Evolutionary conservation across 2,329 filamentous ascomycete species (phyloP).

Genomic region (Penicillium sp.): DNA sequence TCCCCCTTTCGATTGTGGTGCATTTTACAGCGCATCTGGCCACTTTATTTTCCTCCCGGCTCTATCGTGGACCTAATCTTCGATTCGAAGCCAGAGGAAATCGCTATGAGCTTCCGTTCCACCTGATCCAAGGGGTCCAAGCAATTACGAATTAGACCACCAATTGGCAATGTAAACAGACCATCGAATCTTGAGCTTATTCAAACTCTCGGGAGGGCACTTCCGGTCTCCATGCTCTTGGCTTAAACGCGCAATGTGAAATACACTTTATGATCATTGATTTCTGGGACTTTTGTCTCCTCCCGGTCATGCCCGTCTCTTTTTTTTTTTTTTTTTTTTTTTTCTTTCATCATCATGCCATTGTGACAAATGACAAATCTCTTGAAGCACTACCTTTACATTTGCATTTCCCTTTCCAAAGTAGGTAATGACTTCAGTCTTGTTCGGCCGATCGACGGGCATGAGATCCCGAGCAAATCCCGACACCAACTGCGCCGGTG

Average conservation of each 20-base stretch:
- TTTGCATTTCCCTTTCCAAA: background rate
- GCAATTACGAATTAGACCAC: background rate
- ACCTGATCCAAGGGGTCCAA: background rate
- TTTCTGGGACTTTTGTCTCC: background rate
- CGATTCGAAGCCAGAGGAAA: too few species aligned
- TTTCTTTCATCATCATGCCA: background rate
- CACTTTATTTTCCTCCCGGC: background rate
- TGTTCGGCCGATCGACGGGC: background rate
- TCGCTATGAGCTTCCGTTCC: too few species aligned
- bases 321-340: background rate
- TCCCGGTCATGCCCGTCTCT: background rate
- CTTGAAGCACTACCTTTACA: background rate
- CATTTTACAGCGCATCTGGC: background rate
- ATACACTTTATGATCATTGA: background rate
- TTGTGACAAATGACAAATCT: background rate
- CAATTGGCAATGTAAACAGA: background rate
- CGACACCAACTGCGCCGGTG: background rate
- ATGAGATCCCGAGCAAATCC: background rate
- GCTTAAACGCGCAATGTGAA: background rate
- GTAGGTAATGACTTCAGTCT: background rate
- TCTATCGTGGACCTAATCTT: background rate
- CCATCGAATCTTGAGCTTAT: constrained; percentile 26
- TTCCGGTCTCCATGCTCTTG: background rate
- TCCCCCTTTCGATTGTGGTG: background rate
- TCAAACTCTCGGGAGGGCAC: constrained; percentile 5